A percentile compares a stretch with the other conserved stretches of the same genome.
These are phyloP conservation scores for Fremontodendron californicum DNA, from an alignment of 345 rosid species.

Conservation along the genomic window DNA sequence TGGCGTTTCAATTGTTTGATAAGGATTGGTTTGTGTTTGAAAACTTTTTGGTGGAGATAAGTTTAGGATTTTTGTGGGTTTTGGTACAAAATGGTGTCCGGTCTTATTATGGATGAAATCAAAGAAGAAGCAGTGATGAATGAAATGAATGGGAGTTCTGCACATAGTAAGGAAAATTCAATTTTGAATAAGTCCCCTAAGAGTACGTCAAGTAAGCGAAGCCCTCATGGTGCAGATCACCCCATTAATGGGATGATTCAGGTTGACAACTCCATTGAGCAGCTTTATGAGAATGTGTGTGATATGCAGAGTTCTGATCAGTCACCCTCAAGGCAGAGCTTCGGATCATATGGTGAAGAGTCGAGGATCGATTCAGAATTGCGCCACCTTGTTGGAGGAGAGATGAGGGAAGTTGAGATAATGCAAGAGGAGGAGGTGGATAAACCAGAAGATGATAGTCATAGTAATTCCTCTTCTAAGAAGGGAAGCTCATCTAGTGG, in stretches of 20 bases:
- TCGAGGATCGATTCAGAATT: constrained; percentile 85
- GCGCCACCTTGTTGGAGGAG: constrained; percentile 67
- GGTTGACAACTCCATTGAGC: constrained; percentile 57
- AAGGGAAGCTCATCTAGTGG: constrained; percentile 24
- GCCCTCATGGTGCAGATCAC: constrained; percentile 25
- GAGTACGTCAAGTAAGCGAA: constrained; percentile 23
- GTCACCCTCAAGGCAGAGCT: constrained; percentile 68
- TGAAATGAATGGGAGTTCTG: constrained; percentile 34
- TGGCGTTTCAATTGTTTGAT: constrained; percentile 24
- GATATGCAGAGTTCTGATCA: constrained; percentile 87
- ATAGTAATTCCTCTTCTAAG: constrained; percentile 32
- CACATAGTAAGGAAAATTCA: constrained; percentile 36
- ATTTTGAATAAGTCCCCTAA: constrained; percentile 32
- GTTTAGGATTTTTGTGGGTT: constrained; percentile 24
- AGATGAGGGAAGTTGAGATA: constrained; percentile 50
- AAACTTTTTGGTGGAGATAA: constrained; percentile 22
- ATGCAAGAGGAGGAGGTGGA: constrained; percentile 49
- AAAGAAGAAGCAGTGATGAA: constrained; percentile 30
- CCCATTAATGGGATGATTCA: constrained; percentile 29
- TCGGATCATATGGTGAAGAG: constrained; percentile 75
- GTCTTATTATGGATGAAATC: constrained; percentile 49
- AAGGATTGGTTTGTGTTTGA: not conserved
- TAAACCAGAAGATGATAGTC: constrained; percentile 40
- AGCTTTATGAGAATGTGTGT: constrained; percentile 75
- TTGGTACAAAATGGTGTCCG: constrained; percentile 41